A percentile compares a stretch with the other conserved stretches of the same genome.
These are phyloP conservation scores for Trametes polyzona DNA, from an alignment of 1,284 basidiomycete species.

Conservation along the genomic window DNA sequence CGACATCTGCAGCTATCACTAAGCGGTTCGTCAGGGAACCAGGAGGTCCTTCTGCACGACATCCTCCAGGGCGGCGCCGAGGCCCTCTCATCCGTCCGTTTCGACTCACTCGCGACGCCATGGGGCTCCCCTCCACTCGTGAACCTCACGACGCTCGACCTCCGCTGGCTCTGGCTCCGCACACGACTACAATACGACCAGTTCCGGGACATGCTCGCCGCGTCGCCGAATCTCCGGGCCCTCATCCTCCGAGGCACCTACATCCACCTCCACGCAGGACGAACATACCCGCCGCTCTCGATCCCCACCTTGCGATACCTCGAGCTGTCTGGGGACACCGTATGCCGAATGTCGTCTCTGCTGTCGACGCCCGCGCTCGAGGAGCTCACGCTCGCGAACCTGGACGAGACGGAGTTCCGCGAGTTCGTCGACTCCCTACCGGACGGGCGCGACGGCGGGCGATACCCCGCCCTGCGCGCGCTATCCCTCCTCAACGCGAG, in stretches of 20 bases:
- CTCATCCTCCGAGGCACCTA: constrained; percentile 34
- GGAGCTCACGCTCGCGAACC: constrained; percentile 33
- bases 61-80: constrained; percentile 30
- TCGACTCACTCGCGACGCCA: constrained; percentile 30
- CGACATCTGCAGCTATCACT: constrained; percentile 31
- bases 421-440: constrained; percentile 32
- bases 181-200: constrained; percentile 30
- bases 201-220: constrained; percentile 28
- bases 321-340: constrained; percentile 34
- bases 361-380: constrained; percentile 29
- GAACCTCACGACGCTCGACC: constrained; percentile 29
- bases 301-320: constrained; percentile 32
- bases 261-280: constrained; percentile 28
- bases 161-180: constrained; percentile 34
- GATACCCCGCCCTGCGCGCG: constrained; percentile 25
- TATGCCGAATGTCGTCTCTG: constrained; percentile 32
- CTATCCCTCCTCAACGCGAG: constrained; percentile 30
- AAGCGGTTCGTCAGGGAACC: constrained; percentile 29
- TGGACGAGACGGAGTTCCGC: constrained; percentile 36
- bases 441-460: constrained; percentile 6
- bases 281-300: constrained; percentile 22
- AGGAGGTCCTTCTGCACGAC: constrained; percentile 26
- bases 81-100: constrained; percentile 29
- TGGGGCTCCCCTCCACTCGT: constrained; percentile 25
- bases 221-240: constrained; percentile 27